Percentiles rank a stretch among this genome's conserved stretches.
These are phyloP conservation scores for Thermochaetoides dissita DNA, from an alignment of 2,329 filamentous ascomycete genomes.

Conservation along the genomic window DNA sequence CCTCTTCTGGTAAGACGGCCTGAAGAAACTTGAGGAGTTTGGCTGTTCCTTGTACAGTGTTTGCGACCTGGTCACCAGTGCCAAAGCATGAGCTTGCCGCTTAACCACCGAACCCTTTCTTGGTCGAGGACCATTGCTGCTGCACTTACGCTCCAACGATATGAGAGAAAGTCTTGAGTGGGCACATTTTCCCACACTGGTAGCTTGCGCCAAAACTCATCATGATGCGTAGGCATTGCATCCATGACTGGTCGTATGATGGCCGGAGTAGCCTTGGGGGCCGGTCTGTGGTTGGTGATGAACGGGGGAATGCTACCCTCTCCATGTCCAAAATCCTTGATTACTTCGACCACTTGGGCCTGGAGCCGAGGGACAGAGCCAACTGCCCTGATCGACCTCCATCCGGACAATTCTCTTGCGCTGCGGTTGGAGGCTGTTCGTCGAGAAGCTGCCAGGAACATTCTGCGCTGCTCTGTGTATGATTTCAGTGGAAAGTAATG, in stretches of 20 bases:
- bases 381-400: constrained; percentile 5
- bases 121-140: too few relatives aligned
- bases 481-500: too few relatives aligned
- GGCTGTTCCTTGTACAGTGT: constrained; percentile 33
- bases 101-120: too few relatives aligned
- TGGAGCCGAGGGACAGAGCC: constrained; percentile 10
- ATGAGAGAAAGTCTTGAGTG: constrained; percentile 34
- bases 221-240: constrained; percentile 4
- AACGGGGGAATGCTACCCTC: neutral
- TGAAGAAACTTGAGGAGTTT: constrained; percentile 36
- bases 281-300: neutral
- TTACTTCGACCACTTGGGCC: constrained; percentile 10
- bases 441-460: constrained; percentile 6
- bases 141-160: constrained; percentile 38
- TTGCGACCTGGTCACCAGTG: constrained; percentile 24
- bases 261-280: neutral
- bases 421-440: constrained; percentile 1
- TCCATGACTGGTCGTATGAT: constrained; percentile 1
- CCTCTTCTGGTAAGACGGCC: constrained; percentile 32
- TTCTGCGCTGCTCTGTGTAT: neutral
- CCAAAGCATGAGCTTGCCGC: too few relatives aligned
- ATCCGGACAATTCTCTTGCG: neutral
- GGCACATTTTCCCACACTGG: constrained; percentile 34
- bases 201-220: constrained; percentile 38
- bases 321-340: too few relatives aligned